These are phyloP conservation scores for Herpetomonas samuelpessoai DNA, from an alignment of 208 protist species.

Conservation along the genomic window DNA sequence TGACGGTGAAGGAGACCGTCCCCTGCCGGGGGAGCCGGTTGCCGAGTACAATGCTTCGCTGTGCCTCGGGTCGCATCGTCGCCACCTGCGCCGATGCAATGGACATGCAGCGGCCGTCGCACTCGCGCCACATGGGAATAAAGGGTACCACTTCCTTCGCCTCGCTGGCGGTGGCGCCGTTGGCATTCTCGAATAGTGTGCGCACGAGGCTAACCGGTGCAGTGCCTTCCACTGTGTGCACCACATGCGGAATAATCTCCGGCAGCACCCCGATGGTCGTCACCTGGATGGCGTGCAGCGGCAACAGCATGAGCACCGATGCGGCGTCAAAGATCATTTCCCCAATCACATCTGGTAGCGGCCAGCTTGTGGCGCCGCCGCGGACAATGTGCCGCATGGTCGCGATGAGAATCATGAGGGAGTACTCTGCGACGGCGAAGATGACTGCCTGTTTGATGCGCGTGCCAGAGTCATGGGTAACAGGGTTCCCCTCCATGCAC, in stretches of 20 bases:
- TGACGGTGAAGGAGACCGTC: conserved; percentile 79
- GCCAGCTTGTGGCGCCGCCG: conserved; percentile 17
- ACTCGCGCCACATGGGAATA: conserved; percentile 72
- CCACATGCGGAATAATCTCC: conserved; percentile 77
- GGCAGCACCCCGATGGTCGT: conserved; percentile 76
- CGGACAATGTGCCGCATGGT: conserved; percentile 72
- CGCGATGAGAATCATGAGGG: conserved; percentile 73
- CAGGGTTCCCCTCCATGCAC: conserved; percentile 22
- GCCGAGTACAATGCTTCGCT: conserved; percentile 86
- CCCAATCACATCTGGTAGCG: conserved; percentile 28
- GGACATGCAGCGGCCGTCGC: conserved; percentile 71
- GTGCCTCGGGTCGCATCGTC: conserved; percentile 73
- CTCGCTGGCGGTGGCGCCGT: conserved; percentile 11
- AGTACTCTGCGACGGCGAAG: conserved; percentile 66
- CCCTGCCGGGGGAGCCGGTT: conserved; percentile 76
- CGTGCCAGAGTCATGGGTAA: conserved; percentile 25
- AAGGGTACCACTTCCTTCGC: conserved; percentile 58
- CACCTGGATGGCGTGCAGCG: conserved; percentile 81
- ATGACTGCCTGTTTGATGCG: conserved; percentile 55
- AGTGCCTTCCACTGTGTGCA: conserved; percentile 36
- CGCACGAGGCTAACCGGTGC: conserved; percentile 50
- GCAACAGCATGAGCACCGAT: conserved; percentile 78
- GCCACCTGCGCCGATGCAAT: conserved; percentile 73
- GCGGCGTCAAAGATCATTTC: conserved; percentile 80
- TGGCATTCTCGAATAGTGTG: conserved; percentile 78